Evolutionary conservation across 495 filamentous ascomycete genomes (phyloP).

Genomic region (Daldinia loculata): DNA sequence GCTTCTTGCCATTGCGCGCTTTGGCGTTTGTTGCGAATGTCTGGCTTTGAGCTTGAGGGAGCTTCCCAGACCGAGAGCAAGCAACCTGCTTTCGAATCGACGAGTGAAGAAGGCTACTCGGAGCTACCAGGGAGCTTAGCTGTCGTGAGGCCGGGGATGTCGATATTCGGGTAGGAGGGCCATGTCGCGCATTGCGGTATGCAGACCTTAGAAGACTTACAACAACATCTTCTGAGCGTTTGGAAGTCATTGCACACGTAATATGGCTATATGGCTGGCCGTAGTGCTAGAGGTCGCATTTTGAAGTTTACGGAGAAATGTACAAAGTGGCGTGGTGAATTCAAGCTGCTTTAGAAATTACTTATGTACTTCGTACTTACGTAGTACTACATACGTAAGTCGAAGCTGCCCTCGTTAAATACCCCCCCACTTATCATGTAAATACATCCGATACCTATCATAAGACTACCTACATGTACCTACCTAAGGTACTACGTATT

Average conservation of each 20-base stretch:
- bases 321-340: slow-evolving; percentile 13
- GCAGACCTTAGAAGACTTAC: slow-evolving; percentile 35
- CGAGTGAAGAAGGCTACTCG: not conserved
- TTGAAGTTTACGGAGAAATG: not conserved
- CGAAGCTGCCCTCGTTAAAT: not conserved
- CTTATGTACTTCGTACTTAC: not conserved
- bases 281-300: slow-evolving; percentile 30
- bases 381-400: not conserved
- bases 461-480: no score
- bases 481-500: no score
- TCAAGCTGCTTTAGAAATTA: not conserved
- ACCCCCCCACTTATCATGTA: not conserved
- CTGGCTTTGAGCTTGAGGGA: slow-evolving; percentile 2
- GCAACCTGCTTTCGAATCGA: slow-evolving; percentile 9
- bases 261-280: not conserved
- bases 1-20: slow-evolving; percentile 40
- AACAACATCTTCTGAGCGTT: slow-evolving; percentile 36
- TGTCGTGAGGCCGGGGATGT: slow-evolving; percentile 23
- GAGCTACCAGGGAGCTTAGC: slow-evolving; percentile 32
- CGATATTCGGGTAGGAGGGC: slow-evolving; percentile 3
- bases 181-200: slow-evolving; percentile 32
- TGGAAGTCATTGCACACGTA: slow-evolving; percentile 39
- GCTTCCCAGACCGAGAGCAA: slow-evolving; percentile 8
- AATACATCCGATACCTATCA: no score
- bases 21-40: slow-evolving; percentile 34